phyloP scores from a whole-genome alignment of 208 protist genomes.

The Tetramitus jugosus region DNA sequence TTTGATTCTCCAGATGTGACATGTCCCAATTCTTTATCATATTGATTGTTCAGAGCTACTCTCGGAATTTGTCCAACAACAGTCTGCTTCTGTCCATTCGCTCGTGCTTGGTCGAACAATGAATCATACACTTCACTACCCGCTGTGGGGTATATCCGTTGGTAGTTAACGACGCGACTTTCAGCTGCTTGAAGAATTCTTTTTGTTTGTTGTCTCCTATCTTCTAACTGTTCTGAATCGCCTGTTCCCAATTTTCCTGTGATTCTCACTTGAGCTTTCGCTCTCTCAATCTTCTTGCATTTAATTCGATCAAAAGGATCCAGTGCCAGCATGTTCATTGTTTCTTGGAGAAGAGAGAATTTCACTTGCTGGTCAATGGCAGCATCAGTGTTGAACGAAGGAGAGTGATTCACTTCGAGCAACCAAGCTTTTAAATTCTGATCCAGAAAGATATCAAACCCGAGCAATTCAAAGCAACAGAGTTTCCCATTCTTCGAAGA shows the following conservation, averaged over 20 bases:
- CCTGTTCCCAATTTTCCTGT: neutral
- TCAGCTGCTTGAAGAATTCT: neutral
- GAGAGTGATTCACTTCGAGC: slow-evolving; percentile 92
- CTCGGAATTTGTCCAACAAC: too few relatives aligned
- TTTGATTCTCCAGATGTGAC: too few relatives aligned
- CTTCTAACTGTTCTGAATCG: neutral
- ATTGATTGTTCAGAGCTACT: too few relatives aligned
- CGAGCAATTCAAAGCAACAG: slow-evolving; percentile 88
- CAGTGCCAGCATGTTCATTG: slow-evolving; percentile 72
- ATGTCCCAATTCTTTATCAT: too few relatives aligned
- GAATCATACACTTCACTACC: neutral
- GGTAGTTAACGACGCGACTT: neutral
- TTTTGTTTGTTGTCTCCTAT: neutral
- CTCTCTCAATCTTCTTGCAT: neutral
- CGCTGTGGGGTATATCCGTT: neutral
- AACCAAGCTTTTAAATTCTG: slow-evolving; percentile 79
- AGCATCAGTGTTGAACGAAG: slow-evolving; percentile 81
- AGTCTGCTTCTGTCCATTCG: too few relatives aligned
- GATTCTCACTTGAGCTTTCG: neutral
- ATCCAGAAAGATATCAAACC: slow-evolving; percentile 90
- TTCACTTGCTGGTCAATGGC: slow-evolving; percentile 82
- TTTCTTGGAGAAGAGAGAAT: slow-evolving; percentile 64
- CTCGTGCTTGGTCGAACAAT: too few relatives aligned
- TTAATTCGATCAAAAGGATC: slow-evolving; percentile 22
- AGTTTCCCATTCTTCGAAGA: slow-evolving; percentile 72